These are phyloP conservation scores for Gremmenia infestans DNA, from an alignment of 2,329 filamentous ascomycete genomes.

Conservation along the genomic window DNA sequence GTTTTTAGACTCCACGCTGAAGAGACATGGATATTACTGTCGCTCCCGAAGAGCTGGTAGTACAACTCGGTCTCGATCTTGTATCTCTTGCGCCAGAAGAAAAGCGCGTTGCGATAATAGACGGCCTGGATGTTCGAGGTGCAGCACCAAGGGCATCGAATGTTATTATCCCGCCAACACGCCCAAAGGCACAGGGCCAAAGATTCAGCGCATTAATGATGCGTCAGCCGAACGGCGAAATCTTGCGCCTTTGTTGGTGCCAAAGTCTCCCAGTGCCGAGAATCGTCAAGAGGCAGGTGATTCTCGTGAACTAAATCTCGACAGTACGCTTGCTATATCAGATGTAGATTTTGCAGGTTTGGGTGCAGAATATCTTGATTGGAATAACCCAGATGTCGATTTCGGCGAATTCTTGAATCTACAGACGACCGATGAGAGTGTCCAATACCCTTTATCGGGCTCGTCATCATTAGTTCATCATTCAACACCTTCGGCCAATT, in stretches of 20 bases:
- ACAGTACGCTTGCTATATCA: slow-evolving; percentile 13
- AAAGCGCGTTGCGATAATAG: slow-evolving; percentile 37
- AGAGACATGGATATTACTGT: slow-evolving; percentile 42
- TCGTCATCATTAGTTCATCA: slow-evolving; percentile 15
- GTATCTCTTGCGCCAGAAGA: slow-evolving; percentile 33
- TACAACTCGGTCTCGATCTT: slow-evolving; percentile 32
- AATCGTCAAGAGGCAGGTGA: slow-evolving; percentile 11
- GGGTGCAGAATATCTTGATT: slow-evolving; percentile 16
- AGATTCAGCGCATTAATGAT: slow-evolving; percentile 9
- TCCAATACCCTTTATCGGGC: slow-evolving; percentile 11
- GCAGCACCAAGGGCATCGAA: slow-evolving; percentile 31
- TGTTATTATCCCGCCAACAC: slow-evolving; percentile 34
- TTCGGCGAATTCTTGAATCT: slow-evolving; percentile 20
- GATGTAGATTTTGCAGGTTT: slow-evolving; percentile 15
- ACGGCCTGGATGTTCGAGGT: slow-evolving; percentile 36
- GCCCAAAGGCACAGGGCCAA: slow-evolving; percentile 7
- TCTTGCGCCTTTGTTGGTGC: slow-evolving; percentile 1
- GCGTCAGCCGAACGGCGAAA: background rate
- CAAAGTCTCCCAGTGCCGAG: slow-evolving; percentile 4
- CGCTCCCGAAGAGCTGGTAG: slow-evolving; percentile 32
- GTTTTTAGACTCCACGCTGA: slow-evolving; percentile 36
- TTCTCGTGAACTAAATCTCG: slow-evolving; percentile 12
- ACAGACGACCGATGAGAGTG: slow-evolving; percentile 12
- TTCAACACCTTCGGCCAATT: slow-evolving; percentile 11
- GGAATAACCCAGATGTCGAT: slow-evolving; percentile 19